Evolutionary conservation across 2,329 filamentous ascomycete species (phyloP).

Genomic region (Diaporthe capsici): DNA sequence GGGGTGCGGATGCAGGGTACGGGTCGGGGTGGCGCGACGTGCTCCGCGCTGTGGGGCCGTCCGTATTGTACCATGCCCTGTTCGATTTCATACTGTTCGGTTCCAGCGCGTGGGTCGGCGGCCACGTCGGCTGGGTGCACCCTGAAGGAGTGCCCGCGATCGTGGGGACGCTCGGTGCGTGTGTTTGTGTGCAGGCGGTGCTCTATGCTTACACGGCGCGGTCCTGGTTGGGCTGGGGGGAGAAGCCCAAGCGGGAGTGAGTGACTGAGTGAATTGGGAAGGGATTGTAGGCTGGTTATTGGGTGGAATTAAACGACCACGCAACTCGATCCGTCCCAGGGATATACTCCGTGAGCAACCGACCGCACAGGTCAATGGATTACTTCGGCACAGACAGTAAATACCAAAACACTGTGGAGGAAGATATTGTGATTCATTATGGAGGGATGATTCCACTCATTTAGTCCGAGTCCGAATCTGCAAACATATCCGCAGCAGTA

Average conservation of each 20-base stretch:
- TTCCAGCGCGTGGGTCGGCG: background rate
- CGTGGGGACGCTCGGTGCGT: background rate
- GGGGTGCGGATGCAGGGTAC: background rate
- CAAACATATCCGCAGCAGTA: slow-evolving; percentile 90
- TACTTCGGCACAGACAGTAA: background rate
- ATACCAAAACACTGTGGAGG: background rate
- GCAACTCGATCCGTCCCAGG: background rate
- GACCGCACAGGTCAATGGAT: background rate
- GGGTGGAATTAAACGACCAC: background rate
- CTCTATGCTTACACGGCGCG: slow-evolving; percentile 3
- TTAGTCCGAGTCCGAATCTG: slow-evolving; percentile 71
- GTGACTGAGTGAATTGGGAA: background rate
- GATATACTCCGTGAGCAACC: too few relatives aligned
- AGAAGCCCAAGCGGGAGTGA: background rate
- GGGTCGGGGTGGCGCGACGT: slow-evolving; percentile 14
- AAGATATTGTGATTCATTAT: slow-evolving; percentile 1
- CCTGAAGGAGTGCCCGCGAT: background rate
- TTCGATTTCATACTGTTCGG: background rate
- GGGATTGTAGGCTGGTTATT: background rate
- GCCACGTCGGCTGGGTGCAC: slow-evolving; percentile 17
- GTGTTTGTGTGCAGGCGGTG: background rate
- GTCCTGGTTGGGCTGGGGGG: background rate
- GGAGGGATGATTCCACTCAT: background rate
- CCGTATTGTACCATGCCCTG: background rate
- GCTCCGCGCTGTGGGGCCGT: background rate